Base-by-base conservation (phyloP, 345 rosid species). In the Dimocarpus longan region DNA sequence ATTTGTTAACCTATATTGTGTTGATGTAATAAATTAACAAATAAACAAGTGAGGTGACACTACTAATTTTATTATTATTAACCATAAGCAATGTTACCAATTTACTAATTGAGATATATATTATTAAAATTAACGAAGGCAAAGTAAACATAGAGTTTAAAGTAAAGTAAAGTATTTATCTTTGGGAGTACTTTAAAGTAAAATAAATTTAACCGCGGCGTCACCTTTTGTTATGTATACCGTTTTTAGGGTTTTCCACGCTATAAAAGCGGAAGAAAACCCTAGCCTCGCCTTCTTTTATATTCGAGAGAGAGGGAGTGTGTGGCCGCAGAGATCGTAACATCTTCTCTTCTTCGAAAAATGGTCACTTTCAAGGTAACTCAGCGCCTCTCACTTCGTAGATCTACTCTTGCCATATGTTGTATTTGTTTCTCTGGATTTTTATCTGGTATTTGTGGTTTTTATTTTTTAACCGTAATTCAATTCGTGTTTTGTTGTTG, bases 311-410 rank as follows among this genome's bases (percentile, higher is more conserved):
- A 22, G 50, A 4, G 48, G 6, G 59, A 71, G 76, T 63, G 40
- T 71, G 63, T 7, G 68, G 76, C 73, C 19, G 73, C 66, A 28
- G 4, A 43, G 44, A 40, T 78, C 68, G 50, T 64, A 72, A 8
- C 48, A 26, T n/a, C 22, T 65, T 26, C 70, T 62, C 37, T 64
- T 62, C 60, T 39, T 64, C 19, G 70, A 69, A 78, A 78, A 68
- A 82, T 82, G 84, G 79, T 78, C 60, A 70, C 73, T 65, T 82
- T 78, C 82, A 82, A 48, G 79, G 84, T 78, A 24, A 62, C 50
- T 10, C 39, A 8, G 7, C 4, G 6, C 15, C 5, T 22, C 66
- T 68, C 43, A 6, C 28, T 68, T 21, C 66, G 10, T 32, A n/a
- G 79, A 76, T 67, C 79, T 54, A n/a, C 10, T 37, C 40, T 1